phyloP scores from a whole-genome alignment of 805 yeast genomes.

The Cyberlindnera euphorbiae region DNA sequence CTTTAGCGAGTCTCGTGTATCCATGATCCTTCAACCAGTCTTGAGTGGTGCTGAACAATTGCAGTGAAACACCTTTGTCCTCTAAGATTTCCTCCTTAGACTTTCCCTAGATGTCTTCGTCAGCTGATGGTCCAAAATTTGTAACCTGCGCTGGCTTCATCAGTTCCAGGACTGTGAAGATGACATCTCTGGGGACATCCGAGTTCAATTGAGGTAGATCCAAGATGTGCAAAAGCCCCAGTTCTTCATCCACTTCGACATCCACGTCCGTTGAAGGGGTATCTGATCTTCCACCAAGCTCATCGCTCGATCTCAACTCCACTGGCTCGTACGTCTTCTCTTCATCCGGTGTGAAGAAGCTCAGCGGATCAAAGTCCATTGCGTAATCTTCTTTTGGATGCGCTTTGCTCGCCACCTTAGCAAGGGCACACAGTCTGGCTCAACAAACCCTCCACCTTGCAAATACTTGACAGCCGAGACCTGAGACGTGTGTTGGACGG shows the following conservation, averaged over 20 bases:
- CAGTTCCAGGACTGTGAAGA: constrained; percentile 41
- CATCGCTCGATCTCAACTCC: background rate
- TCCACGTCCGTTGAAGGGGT: constrained; percentile 1
- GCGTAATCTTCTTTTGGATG: background rate
- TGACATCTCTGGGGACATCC: constrained; percentile 43
- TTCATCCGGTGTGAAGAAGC: constrained; percentile 27
- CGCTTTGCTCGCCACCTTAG: too few relatives aligned
- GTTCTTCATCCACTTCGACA: constrained; percentile 20
- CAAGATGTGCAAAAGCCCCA: constrained; percentile 41
- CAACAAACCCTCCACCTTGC: too few relatives aligned
- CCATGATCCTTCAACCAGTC: constrained; percentile 41
- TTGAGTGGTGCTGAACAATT: constrained; percentile 27
- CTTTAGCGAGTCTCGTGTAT: constrained; percentile 28
- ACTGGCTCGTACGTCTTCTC: background rate
- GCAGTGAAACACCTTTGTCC: constrained; percentile 30
- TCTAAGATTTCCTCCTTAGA: constrained; percentile 25
- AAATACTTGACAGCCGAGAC: too few relatives aligned
- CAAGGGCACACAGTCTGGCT: too few relatives aligned
- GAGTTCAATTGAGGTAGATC: constrained; percentile 53
- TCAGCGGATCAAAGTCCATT: constrained; percentile 32
- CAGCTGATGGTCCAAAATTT: constrained; percentile 38
- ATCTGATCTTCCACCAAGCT: too few relatives aligned
- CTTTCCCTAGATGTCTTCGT: constrained; percentile 1
- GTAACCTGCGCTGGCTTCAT: constrained; percentile 45
- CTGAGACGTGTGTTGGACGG: too few relatives aligned